Conservation (phyloP, 352 stramenopile genomes). For the Phytophthora palmivora region DNA sequence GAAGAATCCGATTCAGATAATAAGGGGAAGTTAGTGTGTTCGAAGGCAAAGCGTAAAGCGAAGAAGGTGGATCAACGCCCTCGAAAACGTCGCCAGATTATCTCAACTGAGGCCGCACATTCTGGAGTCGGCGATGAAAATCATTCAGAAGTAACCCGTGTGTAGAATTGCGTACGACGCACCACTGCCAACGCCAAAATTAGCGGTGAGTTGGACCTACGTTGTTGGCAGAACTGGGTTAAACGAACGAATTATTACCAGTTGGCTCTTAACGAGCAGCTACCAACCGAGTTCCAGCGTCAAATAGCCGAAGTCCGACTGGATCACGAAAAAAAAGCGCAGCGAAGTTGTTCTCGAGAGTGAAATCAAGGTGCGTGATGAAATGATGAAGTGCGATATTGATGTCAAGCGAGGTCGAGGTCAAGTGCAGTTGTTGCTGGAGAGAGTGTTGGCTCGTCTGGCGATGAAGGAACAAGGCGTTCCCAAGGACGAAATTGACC, state of each 20-base stretch:
- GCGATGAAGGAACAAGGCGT: slow-evolving; percentile 14
- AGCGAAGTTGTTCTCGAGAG: slow-evolving; percentile 12
- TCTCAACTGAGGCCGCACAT: background rate
- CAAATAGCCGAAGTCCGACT: slow-evolving; percentile 11
- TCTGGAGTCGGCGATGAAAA: background rate
- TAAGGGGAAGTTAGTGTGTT: background rate
- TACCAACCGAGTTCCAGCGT: slow-evolving; percentile 5
- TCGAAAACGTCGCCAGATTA: slow-evolving; percentile 2
- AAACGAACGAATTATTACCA: slow-evolving; percentile 7
- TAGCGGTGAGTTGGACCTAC: slow-evolving; percentile 1
- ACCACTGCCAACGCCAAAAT: background rate
- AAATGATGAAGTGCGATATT: slow-evolving; percentile 12
- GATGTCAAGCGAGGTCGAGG: slow-evolving; percentile 11
- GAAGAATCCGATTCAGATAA: slow-evolving; percentile 3
- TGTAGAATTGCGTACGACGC: slow-evolving; percentile 9
- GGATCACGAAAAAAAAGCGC: slow-evolving; percentile 14
- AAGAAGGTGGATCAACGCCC: background rate
- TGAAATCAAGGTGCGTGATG: slow-evolving; percentile 6
- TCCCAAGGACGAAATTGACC: slow-evolving; percentile 10
- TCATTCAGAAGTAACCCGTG: background rate
- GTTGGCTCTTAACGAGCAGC: slow-evolving; percentile 1
- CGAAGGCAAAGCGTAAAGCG: slow-evolving; percentile 9
- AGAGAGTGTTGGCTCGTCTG: slow-evolving; percentile 15
- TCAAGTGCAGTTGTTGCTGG: slow-evolving; percentile 11
- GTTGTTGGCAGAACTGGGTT: slow-evolving; percentile 2